phyloP scores from a whole-genome alignment of 495 filamentous ascomycete genomes.

The Neurospora sp. region DNA sequence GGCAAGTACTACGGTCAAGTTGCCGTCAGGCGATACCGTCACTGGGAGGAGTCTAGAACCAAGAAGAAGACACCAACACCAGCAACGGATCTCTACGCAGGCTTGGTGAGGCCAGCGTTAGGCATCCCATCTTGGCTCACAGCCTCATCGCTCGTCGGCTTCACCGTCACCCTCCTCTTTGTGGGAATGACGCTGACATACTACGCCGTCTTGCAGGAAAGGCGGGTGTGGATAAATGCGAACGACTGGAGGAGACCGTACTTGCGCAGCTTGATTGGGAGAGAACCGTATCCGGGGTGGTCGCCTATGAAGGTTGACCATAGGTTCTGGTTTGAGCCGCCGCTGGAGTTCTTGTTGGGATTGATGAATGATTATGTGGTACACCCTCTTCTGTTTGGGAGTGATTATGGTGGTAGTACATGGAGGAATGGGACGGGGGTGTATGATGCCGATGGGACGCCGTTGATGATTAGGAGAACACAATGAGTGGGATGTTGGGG shows the following conservation, averaged over 20 bases:
- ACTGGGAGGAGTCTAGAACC: background rate
- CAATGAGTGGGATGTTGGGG: background rate
- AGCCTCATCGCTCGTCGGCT: slow-evolving; percentile 3
- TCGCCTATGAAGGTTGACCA: slow-evolving; percentile 7
- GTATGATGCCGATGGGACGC: background rate
- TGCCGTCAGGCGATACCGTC: background rate
- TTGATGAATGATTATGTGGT: background rate
- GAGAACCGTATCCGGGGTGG: slow-evolving; percentile 6
- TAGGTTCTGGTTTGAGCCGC: background rate
- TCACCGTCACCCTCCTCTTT: background rate
- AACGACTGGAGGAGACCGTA: slow-evolving; percentile 12
- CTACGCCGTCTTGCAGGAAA: slow-evolving; percentile 9
- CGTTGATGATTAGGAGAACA: background rate
- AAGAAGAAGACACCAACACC: background rate
- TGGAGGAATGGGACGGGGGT: background rate
- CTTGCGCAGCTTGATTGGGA: slow-evolving; percentile 1
- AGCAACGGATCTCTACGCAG: background rate
- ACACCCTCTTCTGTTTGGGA: background rate
- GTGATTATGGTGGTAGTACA: background rate
- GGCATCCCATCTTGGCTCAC: background rate
- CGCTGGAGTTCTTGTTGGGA: background rate
- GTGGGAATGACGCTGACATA: slow-evolving; percentile 4
- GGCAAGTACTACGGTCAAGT: background rate
- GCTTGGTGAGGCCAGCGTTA: background rate
- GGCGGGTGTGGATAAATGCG: slow-evolving; percentile 7